Evolutionary conservation across 2,329 filamentous ascomycete genomes (phyloP), one percentile per base, ranked within the genome.

Genomic region (Thyridium curvatum): DNA sequence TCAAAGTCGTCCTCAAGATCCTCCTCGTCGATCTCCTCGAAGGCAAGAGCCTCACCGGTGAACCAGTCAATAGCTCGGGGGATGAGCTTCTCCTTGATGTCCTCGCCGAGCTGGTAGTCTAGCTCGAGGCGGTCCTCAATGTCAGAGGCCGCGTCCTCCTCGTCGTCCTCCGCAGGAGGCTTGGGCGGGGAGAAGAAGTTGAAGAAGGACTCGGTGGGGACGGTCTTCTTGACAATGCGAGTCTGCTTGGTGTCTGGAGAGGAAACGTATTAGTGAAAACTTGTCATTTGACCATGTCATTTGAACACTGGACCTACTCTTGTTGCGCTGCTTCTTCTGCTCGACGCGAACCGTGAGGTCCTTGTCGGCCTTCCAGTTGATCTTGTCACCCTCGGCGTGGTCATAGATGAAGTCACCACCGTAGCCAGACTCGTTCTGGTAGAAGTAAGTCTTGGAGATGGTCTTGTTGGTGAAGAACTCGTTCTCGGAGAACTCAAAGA

Each of bases 1-100:
- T 91, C 85, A 50, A 86, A 88, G 47, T 87, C 86, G 46, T 83
- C 86, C 54, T 84, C 84, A 47, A 89, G 72, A 45, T 91, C 89
- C 39, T 94, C 85, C 36, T 78, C 79, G 30, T 91, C 85, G 44
- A 95, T 66, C 62, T 96, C 91, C 74, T 98, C 93, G 54, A 88
- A 98, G 53, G 93, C 90, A 47, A 98, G 82, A 51, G 93, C 93
- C 70, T 98, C 93, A 42, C 93, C 93, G 38, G 93, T 98, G 65
- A 98, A 98, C 93, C 93, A 98, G 68, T 98, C 93, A 55, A 98
- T 93, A 41, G 94, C 93, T 52, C 91, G 89, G 48, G 93, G 93
- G 52, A 98, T 98, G 49, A 98, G 78, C 74, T 98, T 98, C 78
- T 98, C 93, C 74, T 98, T 98, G 71, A 98, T 96, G 60, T 98